Evolutionary conservation across 306 rosid genomes (phyloP).

Genomic region (Acacia melanoxylon): DNA sequence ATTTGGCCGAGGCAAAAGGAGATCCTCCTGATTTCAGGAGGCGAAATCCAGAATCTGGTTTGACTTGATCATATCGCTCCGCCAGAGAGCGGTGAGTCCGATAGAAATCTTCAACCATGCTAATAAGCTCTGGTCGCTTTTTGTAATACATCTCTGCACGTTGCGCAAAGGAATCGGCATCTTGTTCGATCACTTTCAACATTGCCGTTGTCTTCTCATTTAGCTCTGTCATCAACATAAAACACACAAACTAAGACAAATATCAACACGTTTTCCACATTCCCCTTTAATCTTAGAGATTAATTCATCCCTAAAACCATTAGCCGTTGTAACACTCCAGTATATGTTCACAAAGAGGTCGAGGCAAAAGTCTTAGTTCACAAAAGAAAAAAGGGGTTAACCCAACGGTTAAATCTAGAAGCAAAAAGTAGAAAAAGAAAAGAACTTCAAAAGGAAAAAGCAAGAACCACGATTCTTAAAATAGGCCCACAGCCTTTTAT

Average conservation of each 20-base stretch:
- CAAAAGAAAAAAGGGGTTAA: background rate
- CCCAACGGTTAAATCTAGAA: conserved; percentile 27
- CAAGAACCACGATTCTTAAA: conserved; percentile 3
- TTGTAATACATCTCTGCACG: conserved; percentile 96
- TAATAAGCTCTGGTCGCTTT: conserved; percentile 74
- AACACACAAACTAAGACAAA: conserved; percentile 6
- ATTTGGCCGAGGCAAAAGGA: conserved; percentile 51
- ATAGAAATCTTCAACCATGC: conserved; percentile 89
- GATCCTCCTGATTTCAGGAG: conserved; percentile 42
- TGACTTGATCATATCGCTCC: conserved; percentile 71
- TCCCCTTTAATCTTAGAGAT: background rate
- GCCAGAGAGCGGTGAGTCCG: conserved; percentile 69
- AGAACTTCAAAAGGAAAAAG: conserved; percentile 22
- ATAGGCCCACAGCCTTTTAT: conserved; percentile 30
- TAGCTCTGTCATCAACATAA: conserved; percentile 52
- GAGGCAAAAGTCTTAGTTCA: conserved; percentile 4
- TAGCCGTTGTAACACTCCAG: background rate
- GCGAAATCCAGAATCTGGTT: conserved; percentile 54
- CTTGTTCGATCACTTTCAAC: conserved; percentile 68
- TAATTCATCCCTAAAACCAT: background rate
- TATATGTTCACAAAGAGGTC: background rate
- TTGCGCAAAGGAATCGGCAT: conserved; percentile 86
- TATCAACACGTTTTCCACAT: conserved; percentile 2
- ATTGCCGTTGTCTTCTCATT: conserved; percentile 72
- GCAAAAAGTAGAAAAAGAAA: conserved; percentile 24